These are phyloP conservation scores for Paecilomyces niveus DNA, from an alignment of 2,329 filamentous ascomycete species.

Conservation along the genomic window DNA sequence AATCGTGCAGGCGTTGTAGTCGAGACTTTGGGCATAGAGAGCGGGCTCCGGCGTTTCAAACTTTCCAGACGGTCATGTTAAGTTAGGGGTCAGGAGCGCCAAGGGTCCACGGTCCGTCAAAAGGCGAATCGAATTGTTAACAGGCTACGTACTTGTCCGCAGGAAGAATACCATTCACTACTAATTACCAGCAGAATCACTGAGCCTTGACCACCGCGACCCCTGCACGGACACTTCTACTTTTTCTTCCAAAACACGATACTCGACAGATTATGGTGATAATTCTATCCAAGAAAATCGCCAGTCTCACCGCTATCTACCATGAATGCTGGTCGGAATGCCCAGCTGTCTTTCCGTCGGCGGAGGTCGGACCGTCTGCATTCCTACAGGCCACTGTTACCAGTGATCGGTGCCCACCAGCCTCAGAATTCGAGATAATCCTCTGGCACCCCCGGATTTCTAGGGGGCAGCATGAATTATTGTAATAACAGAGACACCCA, in stretches of 20 bases:
- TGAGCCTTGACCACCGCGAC: neutral
- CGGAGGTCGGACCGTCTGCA: neutral
- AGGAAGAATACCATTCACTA: neutral
- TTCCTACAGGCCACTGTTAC: neutral
- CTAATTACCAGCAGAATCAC: neutral
- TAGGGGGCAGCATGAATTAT: neutral
- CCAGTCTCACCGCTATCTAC: neutral
- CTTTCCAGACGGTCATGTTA: constrained; percentile 5
- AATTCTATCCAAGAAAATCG: neutral
- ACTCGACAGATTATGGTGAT: neutral
- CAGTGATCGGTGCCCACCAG: neutral
- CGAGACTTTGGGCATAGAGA: neutral
- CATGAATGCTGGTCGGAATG: neutral
- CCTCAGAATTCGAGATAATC: neutral
- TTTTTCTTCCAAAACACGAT: neutral
- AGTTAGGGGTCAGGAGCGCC: neutral
- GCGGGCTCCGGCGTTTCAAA: constrained; percentile 17
- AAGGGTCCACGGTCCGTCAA: neutral
- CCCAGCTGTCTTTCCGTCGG: neutral
- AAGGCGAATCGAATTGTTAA: neutral
- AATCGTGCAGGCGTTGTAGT: neutral
- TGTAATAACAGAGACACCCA: neutral
- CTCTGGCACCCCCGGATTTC: neutral
- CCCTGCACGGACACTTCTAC: neutral
- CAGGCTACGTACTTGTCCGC: neutral